Evolutionary conservation across 2,329 filamentous ascomycete species (phyloP).

Genomic region (Plenodomus lindquistii): DNA sequence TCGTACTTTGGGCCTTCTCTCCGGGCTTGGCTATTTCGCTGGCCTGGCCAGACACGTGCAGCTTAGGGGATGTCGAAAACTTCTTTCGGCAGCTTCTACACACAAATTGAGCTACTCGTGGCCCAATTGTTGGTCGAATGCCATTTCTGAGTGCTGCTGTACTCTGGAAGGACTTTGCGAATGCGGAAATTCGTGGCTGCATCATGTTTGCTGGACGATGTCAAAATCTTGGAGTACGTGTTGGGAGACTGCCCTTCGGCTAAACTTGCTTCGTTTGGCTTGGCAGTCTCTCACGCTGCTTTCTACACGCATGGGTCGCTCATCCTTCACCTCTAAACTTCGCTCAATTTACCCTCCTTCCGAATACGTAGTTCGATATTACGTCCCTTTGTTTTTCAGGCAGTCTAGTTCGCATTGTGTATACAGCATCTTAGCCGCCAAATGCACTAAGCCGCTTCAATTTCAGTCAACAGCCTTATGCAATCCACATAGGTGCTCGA

Average conservation of each 20-base stretch:
- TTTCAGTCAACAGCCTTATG: too few species aligned
- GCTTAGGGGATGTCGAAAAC: slow-evolving; percentile 33
- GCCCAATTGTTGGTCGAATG: not conserved
- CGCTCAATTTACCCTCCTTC: too few species aligned
- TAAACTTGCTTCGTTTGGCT: slow-evolving; percentile 24
- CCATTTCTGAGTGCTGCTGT: slow-evolving; percentile 12
- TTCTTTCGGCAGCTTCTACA: slow-evolving; percentile 34
- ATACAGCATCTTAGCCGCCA: too few species aligned
- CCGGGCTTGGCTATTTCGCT: slow-evolving; percentile 23
- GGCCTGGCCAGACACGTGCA: slow-evolving; percentile 16
- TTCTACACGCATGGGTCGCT: too few species aligned
- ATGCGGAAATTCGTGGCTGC: slow-evolving; percentile 28
- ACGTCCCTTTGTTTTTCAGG: too few species aligned
- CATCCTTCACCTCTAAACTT: too few species aligned
- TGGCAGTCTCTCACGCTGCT: slow-evolving; percentile 17
- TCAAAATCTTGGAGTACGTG: slow-evolving; percentile 4
- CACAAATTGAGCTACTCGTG: slow-evolving; percentile 22
- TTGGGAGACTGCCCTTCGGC: slow-evolving; percentile 17
- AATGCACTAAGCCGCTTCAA: too few species aligned
- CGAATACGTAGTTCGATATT: too few species aligned
- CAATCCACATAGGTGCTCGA: too few species aligned
- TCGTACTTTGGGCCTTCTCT: slow-evolving; percentile 29
- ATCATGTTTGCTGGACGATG: slow-evolving; percentile 21
- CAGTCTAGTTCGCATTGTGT: too few species aligned
- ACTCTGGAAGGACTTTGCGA: slow-evolving; percentile 23